phyloP scores from a whole-genome alignment of 2,329 filamentous ascomycete species.

The Thermomyces lanuginosus region DNA sequence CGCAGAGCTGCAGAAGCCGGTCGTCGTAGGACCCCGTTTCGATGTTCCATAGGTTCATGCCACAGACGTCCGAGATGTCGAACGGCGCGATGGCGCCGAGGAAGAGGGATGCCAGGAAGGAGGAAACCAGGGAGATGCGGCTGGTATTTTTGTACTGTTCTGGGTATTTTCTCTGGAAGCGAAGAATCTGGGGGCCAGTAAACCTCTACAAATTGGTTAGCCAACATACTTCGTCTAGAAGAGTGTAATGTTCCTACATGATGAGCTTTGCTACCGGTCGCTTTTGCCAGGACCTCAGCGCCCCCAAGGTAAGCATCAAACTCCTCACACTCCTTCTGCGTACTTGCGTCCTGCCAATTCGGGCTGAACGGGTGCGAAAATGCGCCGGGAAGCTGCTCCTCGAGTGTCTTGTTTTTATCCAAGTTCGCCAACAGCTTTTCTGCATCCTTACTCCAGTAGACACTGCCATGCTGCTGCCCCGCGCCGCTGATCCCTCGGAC shows the following conservation, averaged over 20 bases:
- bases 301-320: slow-evolving; percentile 62
- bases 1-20: slow-evolving; percentile 56
- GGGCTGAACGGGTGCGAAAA: slow-evolving; percentile 79
- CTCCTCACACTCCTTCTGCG: slow-evolving; percentile 73
- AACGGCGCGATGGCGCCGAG: slow-evolving; percentile 73
- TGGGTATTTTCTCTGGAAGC: slow-evolving; percentile 65
- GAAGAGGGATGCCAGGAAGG: slow-evolving; percentile 82
- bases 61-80: slow-evolving; percentile 86
- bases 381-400: slow-evolving; percentile 54
- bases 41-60: slow-evolving; percentile 95
- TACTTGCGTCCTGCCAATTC: slow-evolving; percentile 97
- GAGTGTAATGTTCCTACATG: slow-evolving; percentile 46
- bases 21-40: slow-evolving; percentile 56
- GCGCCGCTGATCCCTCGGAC: slow-evolving; percentile 77
- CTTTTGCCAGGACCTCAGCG: slow-evolving; percentile 52
- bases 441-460: slow-evolving; percentile 70
- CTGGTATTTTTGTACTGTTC: slow-evolving; percentile 64
- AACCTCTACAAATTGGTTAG: slow-evolving; percentile 50
- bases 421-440: slow-evolving; percentile 47
- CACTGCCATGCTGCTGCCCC: slow-evolving; percentile 93
- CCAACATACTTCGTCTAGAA: slow-evolving; percentile 3
- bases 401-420: slow-evolving; percentile 43
- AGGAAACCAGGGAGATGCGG: slow-evolving; percentile 85
- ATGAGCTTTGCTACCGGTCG: slow-evolving; percentile 84
- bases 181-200: slow-evolving; percentile 90